Conservation (phyloP, 768 basidiomycete species). For the Russula abietina region DNA sequence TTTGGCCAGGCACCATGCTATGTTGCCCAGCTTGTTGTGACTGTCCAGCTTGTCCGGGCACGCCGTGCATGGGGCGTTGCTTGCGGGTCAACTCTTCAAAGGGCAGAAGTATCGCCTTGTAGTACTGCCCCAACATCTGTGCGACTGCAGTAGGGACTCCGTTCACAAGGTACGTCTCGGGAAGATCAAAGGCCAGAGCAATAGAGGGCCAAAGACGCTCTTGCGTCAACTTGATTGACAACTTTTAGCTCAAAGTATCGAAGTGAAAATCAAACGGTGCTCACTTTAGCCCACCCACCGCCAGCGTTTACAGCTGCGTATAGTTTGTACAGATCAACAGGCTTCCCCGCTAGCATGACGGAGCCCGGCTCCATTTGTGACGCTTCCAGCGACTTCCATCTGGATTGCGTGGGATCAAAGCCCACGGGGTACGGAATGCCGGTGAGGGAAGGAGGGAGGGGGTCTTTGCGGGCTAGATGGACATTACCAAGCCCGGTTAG, state of each 20-base stretch:
- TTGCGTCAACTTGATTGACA: slow-evolving; percentile 18
- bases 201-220: slow-evolving; percentile 23
- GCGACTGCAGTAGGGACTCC: slow-evolving; percentile 45
- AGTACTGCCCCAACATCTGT: slow-evolving; percentile 50
- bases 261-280: slow-evolving; percentile 24
- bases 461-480: slow-evolving; percentile 52
- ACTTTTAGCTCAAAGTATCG: slow-evolving; percentile 1
- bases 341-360: slow-evolving; percentile 65
- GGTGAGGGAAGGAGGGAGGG: slow-evolving; percentile 70
- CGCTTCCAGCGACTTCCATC: slow-evolving; percentile 61
- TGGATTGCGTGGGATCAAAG: slow-evolving; percentile 58
- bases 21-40: slow-evolving; percentile 26
- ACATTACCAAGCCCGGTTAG: slow-evolving; percentile 52
- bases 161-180: slow-evolving; percentile 27
- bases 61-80: slow-evolving; percentile 44
- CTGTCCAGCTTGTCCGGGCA: slow-evolving; percentile 37
- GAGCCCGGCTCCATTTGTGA: slow-evolving; percentile 52
- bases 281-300: slow-evolving; percentile 60
- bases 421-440: slow-evolving; percentile 48
- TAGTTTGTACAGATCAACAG: slow-evolving; percentile 70
- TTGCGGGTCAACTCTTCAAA: slow-evolving; percentile 69
- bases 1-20: slow-evolving; percentile 20
- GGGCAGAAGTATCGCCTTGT: slow-evolving; percentile 55
- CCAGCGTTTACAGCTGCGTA: slow-evolving; percentile 55
- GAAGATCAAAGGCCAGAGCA: slow-evolving; percentile 41